Evolutionary conservation across 2,329 filamentous ascomycete species (phyloP).

Genomic region (Trichophyton rubrum): DNA sequence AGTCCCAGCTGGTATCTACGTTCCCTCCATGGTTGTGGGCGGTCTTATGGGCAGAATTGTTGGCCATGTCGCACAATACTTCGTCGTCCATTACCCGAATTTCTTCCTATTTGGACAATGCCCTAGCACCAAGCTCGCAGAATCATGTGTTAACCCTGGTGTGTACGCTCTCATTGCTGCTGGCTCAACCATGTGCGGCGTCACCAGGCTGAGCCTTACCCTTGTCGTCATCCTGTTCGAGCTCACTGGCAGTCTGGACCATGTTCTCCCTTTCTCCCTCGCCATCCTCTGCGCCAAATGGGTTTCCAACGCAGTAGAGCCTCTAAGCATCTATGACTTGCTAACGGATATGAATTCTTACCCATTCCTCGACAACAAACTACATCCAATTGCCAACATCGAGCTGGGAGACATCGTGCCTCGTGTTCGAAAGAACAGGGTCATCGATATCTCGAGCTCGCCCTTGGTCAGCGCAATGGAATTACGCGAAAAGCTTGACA

Average conservation of each 20-base stretch:
- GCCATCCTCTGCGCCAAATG: constrained; percentile 93
- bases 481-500: constrained; percentile 67
- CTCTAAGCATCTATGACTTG: constrained; percentile 89
- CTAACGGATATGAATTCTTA: constrained; percentile 96
- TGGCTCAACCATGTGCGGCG: constrained; percentile 94
- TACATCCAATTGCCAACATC: constrained; percentile 79
- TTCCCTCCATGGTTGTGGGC: constrained; percentile 96
- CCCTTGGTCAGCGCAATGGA: constrained; percentile 64
- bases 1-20: constrained; percentile 91
- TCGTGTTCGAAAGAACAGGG: constrained; percentile 57
- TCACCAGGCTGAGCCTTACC: constrained; percentile 84
- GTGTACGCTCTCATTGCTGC: constrained; percentile 92
- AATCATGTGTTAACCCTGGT: constrained; percentile 86
- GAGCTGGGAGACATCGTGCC: constrained; percentile 79
- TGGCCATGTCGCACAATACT: constrained; percentile 72
- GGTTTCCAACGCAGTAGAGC: constrained; percentile 92
- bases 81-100: constrained; percentile 60
- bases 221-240: constrained; percentile 93
- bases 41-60: constrained; percentile 80
- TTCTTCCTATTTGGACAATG: constrained; percentile 66
- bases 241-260: constrained; percentile 84
- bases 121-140: constrained; percentile 51
- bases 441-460: constrained; percentile 80
- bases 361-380: constrained; percentile 92
- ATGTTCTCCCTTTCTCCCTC: constrained; percentile 87